These are phyloP conservation scores for Collybiopsis confluens DNA, from an alignment of 768 basidiomycete genomes.

Conservation along the genomic window DNA sequence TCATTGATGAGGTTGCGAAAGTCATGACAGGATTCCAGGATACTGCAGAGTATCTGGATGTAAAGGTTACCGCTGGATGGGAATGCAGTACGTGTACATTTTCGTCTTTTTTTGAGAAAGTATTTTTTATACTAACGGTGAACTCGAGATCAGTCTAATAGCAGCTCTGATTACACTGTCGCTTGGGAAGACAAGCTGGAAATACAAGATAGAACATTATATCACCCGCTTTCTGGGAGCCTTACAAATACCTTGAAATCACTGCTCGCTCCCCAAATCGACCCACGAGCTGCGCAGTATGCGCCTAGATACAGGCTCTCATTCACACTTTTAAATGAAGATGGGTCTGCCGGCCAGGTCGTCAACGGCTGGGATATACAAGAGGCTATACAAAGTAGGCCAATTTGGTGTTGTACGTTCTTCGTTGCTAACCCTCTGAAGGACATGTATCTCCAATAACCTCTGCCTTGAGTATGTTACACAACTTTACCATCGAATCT, in stretches of 20 bases:
- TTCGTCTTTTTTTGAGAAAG: not conserved
- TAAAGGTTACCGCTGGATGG: not conserved
- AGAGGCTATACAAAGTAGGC: slow-evolving; percentile 57
- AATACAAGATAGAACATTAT: slow-evolving; percentile 25
- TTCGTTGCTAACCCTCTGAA: slow-evolving; percentile 25
- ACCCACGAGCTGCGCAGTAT: slow-evolving; percentile 64
- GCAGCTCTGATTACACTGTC: not conserved
- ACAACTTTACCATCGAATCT: slow-evolving; percentile 93
- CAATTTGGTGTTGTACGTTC: not conserved
- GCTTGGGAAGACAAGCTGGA: slow-evolving; percentile 10
- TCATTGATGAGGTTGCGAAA: not conserved
- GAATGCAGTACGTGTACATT: not conserved
- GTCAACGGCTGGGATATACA: slow-evolving; percentile 73
- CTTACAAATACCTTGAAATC: slow-evolving; percentile 30
- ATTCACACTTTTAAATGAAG: slow-evolving; percentile 93
- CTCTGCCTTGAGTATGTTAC: slow-evolving; percentile 54
- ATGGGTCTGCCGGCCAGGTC: slow-evolving; percentile 61
- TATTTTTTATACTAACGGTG: not conserved
- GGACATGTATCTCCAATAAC: slow-evolving; percentile 70
- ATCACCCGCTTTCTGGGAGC: slow-evolving; percentile 26
- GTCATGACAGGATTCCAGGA: not conserved
- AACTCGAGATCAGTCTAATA: slow-evolving; percentile 7
- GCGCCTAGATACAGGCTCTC: slow-evolving; percentile 79
- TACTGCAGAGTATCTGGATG: not conserved
- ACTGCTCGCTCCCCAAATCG: slow-evolving; percentile 29